Evolutionary conservation across 768 basidiomycete species (phyloP).

Genomic region (Naganishia randhawae): DNA sequence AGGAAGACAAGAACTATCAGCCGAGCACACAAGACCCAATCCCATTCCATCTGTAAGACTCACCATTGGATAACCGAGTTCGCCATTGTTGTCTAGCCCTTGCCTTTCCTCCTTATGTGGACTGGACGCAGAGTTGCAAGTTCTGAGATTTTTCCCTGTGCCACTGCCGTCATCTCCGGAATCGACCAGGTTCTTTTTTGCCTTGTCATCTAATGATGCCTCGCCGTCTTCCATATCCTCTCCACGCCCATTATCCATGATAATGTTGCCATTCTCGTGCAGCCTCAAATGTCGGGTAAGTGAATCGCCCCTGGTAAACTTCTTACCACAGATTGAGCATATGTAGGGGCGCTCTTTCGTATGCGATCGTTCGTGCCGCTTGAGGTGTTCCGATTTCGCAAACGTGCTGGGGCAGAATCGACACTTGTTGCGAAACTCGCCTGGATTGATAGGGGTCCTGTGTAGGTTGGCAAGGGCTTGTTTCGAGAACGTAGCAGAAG

Average conservation of each 20-base stretch:
- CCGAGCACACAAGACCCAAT: not conserved
- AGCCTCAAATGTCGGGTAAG: conserved; percentile 80
- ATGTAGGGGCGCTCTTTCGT: conserved; percentile 81
- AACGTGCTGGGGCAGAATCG: conserved; percentile 12
- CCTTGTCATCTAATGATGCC: not conserved
- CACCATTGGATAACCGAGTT: not conserved
- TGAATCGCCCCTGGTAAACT: conserved; percentile 84
- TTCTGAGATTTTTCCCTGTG: not conserved
- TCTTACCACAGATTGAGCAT: conserved; percentile 70
- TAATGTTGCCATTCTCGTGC: conserved; percentile 56
- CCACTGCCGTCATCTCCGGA: not conserved
- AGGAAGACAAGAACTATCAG: not conserved
- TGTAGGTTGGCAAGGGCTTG: conserved; percentile 10
- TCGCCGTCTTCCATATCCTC: conserved; percentile 10
- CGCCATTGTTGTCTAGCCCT: not conserved
- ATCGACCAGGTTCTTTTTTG: not conserved
- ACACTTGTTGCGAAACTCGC: conserved; percentile 18
- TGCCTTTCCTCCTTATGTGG: not conserved
- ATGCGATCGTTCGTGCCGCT: conserved; percentile 80
- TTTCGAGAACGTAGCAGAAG: not conserved
- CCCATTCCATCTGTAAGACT: not conserved
- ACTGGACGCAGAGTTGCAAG: not conserved
- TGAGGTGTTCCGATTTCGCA: conserved; percentile 67
- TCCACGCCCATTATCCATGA: not conserved
- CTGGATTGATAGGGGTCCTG: not conserved